A percentile compares a stretch with the other conserved stretches of the same genome.
phyloP scores from a whole-genome alignment of 768 basidiomycete species.

The Sistotremastrum suecicum region DNA sequence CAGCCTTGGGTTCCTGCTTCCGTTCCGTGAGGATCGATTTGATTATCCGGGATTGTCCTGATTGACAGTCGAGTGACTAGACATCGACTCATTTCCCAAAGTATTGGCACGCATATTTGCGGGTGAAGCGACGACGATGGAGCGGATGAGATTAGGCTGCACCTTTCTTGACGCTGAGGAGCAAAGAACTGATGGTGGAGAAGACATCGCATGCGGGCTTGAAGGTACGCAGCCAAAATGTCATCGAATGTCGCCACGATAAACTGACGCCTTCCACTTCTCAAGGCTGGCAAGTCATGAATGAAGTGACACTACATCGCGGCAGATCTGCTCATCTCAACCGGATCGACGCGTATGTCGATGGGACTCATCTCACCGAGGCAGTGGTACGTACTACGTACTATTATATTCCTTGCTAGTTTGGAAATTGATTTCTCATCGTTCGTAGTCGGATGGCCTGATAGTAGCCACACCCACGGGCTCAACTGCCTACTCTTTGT shows the following conservation, averaged over 20 bases:
- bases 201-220: conserved; percentile 16
- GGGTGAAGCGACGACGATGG: conserved; percentile 68
- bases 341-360: conserved; percentile 86
- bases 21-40: conserved; percentile 59
- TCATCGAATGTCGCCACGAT: background rate
- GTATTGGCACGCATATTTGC: conserved; percentile 69
- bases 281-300: conserved; percentile 95
- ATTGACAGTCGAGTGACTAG: conserved; percentile 23
- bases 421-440: conserved; percentile 6
- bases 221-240: too few relatives aligned
- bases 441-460: conserved; percentile 70
- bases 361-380: conserved; percentile 90
- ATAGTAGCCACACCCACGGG: conserved; percentile 94
- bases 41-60: background rate
- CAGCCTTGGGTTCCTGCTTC: conserved; percentile 83
- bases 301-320: conserved; percentile 86
- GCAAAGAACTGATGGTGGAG: conserved; percentile 38
- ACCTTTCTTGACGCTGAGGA: conserved; percentile 54
- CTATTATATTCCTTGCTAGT: conserved; percentile 3
- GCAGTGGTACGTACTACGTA: conserved; percentile 55
- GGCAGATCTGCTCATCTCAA: conserved; percentile 86
- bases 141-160: conserved; percentile 84
- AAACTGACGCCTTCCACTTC: background rate
- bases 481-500: conserved; percentile 91
- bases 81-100: conserved; percentile 75